Evolutionary conservation across 495 filamentous ascomycete species (phyloP).

Genomic region (Neurospora terricola): DNA sequence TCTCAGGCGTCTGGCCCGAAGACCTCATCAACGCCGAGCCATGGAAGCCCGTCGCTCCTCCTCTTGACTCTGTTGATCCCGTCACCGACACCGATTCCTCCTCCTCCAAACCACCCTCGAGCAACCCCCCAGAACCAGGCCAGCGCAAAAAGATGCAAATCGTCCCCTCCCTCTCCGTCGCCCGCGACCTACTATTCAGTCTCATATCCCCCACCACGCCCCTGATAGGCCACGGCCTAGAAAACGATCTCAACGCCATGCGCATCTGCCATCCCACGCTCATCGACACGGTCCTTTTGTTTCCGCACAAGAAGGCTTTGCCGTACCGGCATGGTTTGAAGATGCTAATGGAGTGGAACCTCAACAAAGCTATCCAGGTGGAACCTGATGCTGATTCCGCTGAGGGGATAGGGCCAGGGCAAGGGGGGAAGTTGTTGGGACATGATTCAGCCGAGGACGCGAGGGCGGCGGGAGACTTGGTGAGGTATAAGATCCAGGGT

Average conservation of each 20-base stretch:
- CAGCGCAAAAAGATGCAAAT: conserved; percentile 44
- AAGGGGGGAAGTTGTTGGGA: conserved; percentile 31
- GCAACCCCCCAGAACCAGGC: not conserved
- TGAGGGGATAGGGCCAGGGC: not conserved
- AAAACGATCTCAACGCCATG: conserved; percentile 82
- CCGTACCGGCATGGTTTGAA: conserved; percentile 70
- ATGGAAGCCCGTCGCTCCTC: conserved; percentile 23
- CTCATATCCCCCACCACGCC: conserved; percentile 65
- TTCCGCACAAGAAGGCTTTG: conserved; percentile 62
- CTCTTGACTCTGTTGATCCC: not conserved
- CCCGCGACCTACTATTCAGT: conserved; percentile 62
- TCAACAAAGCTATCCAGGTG: conserved; percentile 69
- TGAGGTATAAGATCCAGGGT: conserved; percentile 53
- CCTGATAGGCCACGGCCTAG: conserved; percentile 84
- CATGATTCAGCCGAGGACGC: conserved; percentile 91
- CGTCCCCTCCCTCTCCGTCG: conserved; percentile 58
- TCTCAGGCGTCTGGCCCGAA: conserved; percentile 71
- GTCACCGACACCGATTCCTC: not conserved
- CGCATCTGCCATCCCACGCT: conserved; percentile 76
- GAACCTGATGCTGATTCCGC: conserved; percentile 38
- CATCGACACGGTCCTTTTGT: conserved; percentile 80
- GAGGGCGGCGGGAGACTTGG: conserved; percentile 74
- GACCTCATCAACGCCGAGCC: conserved; percentile 59
- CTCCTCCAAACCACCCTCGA: not conserved
- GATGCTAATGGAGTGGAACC: conserved; percentile 49